Evolutionary conservation across 331 rosid genomes (phyloP), one percentile per base, ranked within the genome.

Genomic region (Acacia concinna): DNA sequence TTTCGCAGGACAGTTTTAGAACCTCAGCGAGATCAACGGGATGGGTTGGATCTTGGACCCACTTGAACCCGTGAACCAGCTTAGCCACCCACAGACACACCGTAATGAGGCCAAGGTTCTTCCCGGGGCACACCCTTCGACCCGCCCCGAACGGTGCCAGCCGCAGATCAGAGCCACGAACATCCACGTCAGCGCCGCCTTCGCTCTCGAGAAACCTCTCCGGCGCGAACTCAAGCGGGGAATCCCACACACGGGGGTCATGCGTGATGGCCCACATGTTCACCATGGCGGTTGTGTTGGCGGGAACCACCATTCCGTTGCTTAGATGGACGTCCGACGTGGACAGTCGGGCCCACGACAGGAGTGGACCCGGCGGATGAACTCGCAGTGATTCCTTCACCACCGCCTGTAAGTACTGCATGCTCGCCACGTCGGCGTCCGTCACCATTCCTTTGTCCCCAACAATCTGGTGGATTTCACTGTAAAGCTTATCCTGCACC

Each of bases 261-360:
- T 86, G 92, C 1, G 89, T 84, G 28, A 88, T 88, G 49, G 88
- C 87, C 92, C 92, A 88, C 92, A 88, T 88, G 78, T 88, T 88
- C 30, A 88, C 88, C 90, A 88, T 86, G 56, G 92, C 90, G 3
- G 88, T 86, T 3, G 92, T 89, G 56, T 79, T 31, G 17, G 83
- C 83, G 1, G 92, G 92, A 47, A 89, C 51, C 28, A 86, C 59
- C 90, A 86, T 86, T 3, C 90, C 90, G 81, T 89, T 86, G 84
- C 85, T 84, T 60, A 86, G 87, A 27, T 82, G 85, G 49, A 86
- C 87, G 20, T 86, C 88, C 6, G 90, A 80, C 54, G 88, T 86
- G 18, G 92, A 86, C 9, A 89, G 69, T 0, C 92, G 82, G 73
- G 92, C 92, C 92, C 92, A 89, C 1, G 92, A 88, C 3, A 88